Percentiles rank a stretch among this genome's conserved stretches.
phyloP scores from a whole-genome alignment of 1,284 basidiomycete genomes.

The Entoloma clypeatum region DNA sequence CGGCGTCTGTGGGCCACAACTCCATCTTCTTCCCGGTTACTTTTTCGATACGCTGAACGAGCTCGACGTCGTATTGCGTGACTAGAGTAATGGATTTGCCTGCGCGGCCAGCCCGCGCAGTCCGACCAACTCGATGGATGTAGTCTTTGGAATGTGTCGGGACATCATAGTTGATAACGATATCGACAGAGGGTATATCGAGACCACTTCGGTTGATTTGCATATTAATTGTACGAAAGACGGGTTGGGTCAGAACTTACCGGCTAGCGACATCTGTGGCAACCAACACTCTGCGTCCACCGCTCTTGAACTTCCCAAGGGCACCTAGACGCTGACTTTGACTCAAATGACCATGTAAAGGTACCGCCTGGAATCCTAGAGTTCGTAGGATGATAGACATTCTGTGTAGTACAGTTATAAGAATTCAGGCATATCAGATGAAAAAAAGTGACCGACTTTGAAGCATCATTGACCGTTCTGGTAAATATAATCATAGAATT shows the following conservation, averaged over 20 bases:
- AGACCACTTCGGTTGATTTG: constrained; percentile 59
- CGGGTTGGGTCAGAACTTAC: too few relatives aligned
- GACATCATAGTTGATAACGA: constrained; percentile 98
- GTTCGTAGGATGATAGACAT: constrained; percentile 87
- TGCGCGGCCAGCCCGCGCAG: constrained; percentile 92
- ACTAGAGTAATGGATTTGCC: constrained; percentile 97
- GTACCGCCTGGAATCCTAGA: constrained; percentile 93
- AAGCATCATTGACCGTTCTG: constrained; percentile 91
- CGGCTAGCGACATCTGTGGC: constrained; percentile 98
- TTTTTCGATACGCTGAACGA: constrained; percentile 90
- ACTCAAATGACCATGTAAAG: constrained; percentile 92
- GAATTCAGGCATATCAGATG: constrained; percentile 1
- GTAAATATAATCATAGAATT: constrained; percentile 98
- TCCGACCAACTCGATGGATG: constrained; percentile 97
- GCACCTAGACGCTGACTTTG: constrained; percentile 94
- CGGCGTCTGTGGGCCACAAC: constrained; percentile 86
- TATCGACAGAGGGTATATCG: constrained; percentile 94
- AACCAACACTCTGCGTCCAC: constrained; percentile 87
- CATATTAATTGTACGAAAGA: constrained; percentile 3
- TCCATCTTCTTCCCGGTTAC: constrained; percentile 94
- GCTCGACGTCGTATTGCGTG: constrained; percentile 98
- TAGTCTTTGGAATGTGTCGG: constrained; percentile 99
- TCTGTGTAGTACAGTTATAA: constrained; percentile 35
- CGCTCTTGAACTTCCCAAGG: constrained; percentile 95
- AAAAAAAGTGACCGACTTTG: constrained; percentile 55